Evolutionary conservation across 129 eudicot genomes (phyloP), one percentile per base, ranked within the genome.

Genomic region (Centaurea solstitialis): DNA sequence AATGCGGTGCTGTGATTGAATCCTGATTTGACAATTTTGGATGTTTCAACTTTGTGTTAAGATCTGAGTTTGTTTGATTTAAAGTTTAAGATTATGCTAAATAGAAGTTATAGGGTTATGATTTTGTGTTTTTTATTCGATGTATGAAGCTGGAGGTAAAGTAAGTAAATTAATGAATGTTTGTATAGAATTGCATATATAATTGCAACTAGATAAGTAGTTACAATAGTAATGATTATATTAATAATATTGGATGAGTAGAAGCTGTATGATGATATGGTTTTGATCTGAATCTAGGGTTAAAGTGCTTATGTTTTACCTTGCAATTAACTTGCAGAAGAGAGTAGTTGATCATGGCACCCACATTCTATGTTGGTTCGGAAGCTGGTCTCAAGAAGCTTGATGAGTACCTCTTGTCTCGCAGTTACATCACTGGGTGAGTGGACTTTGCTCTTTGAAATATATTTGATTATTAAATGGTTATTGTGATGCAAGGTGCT

Each of bases 391-490:
- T 92, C 40, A 92, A 90, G 92, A 88, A 92, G 86, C 93, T 92
- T 17, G 97, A 92, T 76, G 97, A 90, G 65, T 88, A 88, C 89
- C 97, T 92, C 65, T 78, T 92, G 28, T 26, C 93, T n/a, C 89
- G 94, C 62, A 92, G 97, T 85, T 92, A 92, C 89, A 90, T 92
- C 75, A 77, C 93, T 7, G 97, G 97, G 94, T 89, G 35, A 66
- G 90, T 87, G 68, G 18, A 15, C 3, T 2, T 75, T 50, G 17
- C 0, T 17, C 20, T 73, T 10, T 59, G 3, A 20, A 17, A 69
- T 10, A 65, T 33, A 43, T 22, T 21, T 20, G 11, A 13, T 70
- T 70, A 4, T 53, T 53, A 2, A 2, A 35, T 57, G 0, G n/a
- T 70, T 61, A 59, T 11, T 4, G 39, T 23, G 73, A 7, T 68